Conservation (phyloP, 2,329 filamentous ascomycete species). For the Colletotrichum lupini region DNA sequence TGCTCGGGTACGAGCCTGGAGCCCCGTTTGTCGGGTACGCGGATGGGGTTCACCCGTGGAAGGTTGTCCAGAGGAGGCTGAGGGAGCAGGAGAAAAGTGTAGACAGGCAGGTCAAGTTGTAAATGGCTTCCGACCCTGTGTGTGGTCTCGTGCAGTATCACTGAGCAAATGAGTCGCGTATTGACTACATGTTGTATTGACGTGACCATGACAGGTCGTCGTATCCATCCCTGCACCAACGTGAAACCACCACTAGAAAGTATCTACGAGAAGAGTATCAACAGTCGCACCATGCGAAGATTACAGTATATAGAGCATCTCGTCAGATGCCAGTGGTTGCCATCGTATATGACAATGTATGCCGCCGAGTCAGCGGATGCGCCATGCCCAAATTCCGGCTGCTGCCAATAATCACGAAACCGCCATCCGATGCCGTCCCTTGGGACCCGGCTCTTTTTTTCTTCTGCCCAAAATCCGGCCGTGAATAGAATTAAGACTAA, state of each 20-base stretch:
- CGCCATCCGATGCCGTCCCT: constrained; percentile 12
- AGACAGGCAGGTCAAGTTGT: not conserved
- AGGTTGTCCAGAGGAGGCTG: constrained; percentile 33
- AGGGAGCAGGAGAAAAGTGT: constrained; percentile 26
- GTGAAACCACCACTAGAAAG: not conserved
- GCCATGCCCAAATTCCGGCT: not conserved
- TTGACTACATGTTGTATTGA: not conserved
- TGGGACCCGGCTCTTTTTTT: not conserved
- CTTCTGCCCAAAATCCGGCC: not conserved
- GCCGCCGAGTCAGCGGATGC: not conserved
- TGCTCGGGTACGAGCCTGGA: constrained; percentile 41
- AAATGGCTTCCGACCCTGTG: not conserved
- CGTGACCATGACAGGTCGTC: not conserved
- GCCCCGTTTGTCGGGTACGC: constrained; percentile 40
- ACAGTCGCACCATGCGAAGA: constrained; percentile 19
- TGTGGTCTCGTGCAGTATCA: not conserved
- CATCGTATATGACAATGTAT: not conserved
- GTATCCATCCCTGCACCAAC: not conserved
- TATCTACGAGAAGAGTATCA: constrained; percentile 24
- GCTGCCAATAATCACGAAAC: not conserved
- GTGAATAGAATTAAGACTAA: constrained; percentile 7
- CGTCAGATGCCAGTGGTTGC: constrained; percentile 5
- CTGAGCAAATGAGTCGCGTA: not conserved
- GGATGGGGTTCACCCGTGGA: constrained; percentile 38
- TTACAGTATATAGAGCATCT: constrained; percentile 14